A percentile compares a stretch with the other conserved stretches of the same genome.
Conservation (phyloP, 306 rosid genomes). For the Phaseolus lunatus region DNA sequence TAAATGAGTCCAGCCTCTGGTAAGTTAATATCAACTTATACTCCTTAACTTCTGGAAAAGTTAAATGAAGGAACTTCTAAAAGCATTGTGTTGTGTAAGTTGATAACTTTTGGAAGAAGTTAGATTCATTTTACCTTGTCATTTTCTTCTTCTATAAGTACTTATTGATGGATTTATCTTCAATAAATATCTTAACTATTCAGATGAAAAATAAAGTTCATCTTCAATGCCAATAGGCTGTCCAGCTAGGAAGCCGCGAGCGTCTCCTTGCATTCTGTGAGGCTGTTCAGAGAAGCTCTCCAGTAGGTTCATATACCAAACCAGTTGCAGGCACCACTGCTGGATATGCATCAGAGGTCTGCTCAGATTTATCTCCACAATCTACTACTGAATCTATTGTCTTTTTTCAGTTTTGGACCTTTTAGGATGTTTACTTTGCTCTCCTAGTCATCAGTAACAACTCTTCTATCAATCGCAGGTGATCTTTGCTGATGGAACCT, state of each 20-base stretch:
- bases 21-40: background rate
- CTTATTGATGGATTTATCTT: background rate
- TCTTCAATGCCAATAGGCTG: slow-evolving; percentile 64
- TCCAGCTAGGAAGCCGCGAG: slow-evolving; percentile 80
- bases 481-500: slow-evolving; percentile 97
- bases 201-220: background rate
- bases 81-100: background rate
- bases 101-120: background rate
- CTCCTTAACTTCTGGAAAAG: background rate
- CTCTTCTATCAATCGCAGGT: slow-evolving; percentile 62
- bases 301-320: slow-evolving; percentile 83
- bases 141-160: background rate
- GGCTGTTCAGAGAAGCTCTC: slow-evolving; percentile 95
- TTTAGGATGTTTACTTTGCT: slow-evolving; percentile 13
- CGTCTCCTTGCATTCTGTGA: slow-evolving; percentile 88
- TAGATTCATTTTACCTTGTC: background rate
- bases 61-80: background rate
- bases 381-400: slow-evolving; percentile 24
- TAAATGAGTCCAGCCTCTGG: background rate
- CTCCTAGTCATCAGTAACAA: slow-evolving; percentile 13
- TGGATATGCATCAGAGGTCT: slow-evolving; percentile 98
- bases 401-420: background rate
- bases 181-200: slow-evolving; percentile 18
- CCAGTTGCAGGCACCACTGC: slow-evolving; percentile 86
- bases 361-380: slow-evolving; percentile 15